A percentile compares a stretch with the other conserved stretches of the same genome.
phyloP scores from a whole-genome alignment of 2,329 filamentous ascomycete species.

The Fusarium udum region DNA sequence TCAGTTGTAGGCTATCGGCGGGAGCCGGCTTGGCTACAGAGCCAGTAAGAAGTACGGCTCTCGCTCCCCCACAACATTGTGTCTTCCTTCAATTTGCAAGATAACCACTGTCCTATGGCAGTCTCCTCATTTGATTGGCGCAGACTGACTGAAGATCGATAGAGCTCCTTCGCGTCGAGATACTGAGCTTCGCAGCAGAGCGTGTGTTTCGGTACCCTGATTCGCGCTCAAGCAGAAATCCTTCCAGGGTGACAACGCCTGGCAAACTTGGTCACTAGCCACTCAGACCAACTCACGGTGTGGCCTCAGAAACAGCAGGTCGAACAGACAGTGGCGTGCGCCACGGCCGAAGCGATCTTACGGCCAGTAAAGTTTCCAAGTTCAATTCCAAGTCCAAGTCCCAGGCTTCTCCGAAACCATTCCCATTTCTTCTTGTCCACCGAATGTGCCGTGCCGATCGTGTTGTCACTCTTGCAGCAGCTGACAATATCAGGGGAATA shows the following conservation, averaged over 20 bases:
- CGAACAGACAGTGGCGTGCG: slow-evolving; percentile 37
- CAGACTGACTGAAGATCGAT: background rate
- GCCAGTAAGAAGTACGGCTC: slow-evolving; percentile 15
- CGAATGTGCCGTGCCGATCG: background rate
- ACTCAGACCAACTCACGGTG: slow-evolving; percentile 22
- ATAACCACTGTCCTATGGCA: slow-evolving; percentile 5
- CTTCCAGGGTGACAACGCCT: slow-evolving; percentile 1
- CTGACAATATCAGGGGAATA: background rate
- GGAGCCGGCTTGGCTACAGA: slow-evolving; percentile 27
- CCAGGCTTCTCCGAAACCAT: slow-evolving; percentile 10
- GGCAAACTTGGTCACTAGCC: background rate
- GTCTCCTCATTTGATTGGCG: slow-evolving; percentile 5
- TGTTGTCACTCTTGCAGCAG: background rate
- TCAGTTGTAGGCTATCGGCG: slow-evolving; percentile 30
- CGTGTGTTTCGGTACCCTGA: background rate
- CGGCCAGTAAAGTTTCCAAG: slow-evolving; percentile 32
- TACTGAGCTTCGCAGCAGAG: background rate
- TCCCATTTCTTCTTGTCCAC: slow-evolving; percentile 4
- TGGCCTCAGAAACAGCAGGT: slow-evolving; percentile 35
- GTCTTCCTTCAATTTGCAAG: background rate
- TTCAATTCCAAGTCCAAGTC: background rate
- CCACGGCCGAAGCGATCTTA: slow-evolving; percentile 40
- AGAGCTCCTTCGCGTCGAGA: background rate
- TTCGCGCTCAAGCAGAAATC: slow-evolving; percentile 5
- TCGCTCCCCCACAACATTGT: slow-evolving; percentile 12